Conservation (phyloP, 1,139 yeast genomes). For the Taiozyma onychis region DNA sequence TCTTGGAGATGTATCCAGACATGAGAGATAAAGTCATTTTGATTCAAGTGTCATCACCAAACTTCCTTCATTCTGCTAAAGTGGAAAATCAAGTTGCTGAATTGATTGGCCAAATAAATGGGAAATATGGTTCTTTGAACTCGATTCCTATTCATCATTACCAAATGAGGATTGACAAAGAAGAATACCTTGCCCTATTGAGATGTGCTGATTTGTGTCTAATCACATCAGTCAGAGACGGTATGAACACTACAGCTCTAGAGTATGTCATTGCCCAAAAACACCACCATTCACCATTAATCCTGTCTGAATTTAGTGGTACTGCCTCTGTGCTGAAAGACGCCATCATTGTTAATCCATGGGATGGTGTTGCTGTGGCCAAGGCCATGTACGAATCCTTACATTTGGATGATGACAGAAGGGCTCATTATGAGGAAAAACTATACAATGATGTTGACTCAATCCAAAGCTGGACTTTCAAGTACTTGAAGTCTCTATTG, state of each 20-base stretch:
- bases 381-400: conserved; percentile 72
- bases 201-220: conserved; percentile 88
- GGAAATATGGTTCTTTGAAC: conserved; percentile 74
- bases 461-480: conserved; percentile 75
- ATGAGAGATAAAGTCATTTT: conserved; percentile 85
- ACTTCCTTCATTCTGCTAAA: conserved; percentile 33
- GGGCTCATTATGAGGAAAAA: conserved; percentile 39
- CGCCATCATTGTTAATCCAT: conserved; percentile 87
- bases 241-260: conserved; percentile 92
- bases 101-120: conserved; percentile 71
- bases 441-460: conserved; percentile 67
- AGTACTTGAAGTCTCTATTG: conserved; percentile 51
- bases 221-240: conserved; percentile 89
- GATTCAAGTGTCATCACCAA: conserved; percentile 86
- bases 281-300: conserved; percentile 63
- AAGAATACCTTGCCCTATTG: conserved; percentile 82
- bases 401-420: conserved; percentile 39
- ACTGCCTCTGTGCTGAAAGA: conserved; percentile 76
- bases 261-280: conserved; percentile 91
- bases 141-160: conserved; percentile 86
- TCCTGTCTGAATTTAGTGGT: conserved; percentile 91
- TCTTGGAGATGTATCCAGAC: conserved; percentile 84
- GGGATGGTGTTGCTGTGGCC: conserved; percentile 95
- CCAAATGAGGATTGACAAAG: conserved; percentile 82
- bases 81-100: conserved; percentile 79